Percentiles rank a stretch among this genome's conserved stretches.
Evolutionary conservation across 306 rosid species (phyloP).

Genomic region (Rosa rugosa): DNA sequence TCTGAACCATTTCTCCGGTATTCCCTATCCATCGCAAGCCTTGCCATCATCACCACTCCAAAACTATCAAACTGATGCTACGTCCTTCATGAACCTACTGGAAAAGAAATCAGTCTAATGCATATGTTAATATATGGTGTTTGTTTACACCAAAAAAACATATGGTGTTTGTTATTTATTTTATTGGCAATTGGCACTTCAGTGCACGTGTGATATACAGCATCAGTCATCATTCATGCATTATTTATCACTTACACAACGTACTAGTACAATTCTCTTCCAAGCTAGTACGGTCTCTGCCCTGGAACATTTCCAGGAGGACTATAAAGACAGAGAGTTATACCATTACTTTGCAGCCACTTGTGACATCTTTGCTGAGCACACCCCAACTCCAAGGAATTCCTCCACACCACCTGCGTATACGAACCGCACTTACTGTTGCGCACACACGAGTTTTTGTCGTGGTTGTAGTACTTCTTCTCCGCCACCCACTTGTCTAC

Average conservation of each 20-base stretch:
- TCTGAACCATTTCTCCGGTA: no score
- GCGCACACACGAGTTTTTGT: conserved; percentile 41
- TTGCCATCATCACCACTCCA: no score
- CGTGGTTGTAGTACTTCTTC: not conserved
- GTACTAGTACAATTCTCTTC: not conserved
- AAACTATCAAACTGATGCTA: no score
- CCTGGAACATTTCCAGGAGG: not conserved
- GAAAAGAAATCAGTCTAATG: no score
- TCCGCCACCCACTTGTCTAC: not conserved
- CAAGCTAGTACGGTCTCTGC: no score
- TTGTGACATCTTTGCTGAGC: conserved; percentile 40
- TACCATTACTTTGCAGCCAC: conserved; percentile 3
- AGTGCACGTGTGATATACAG: not conserved
- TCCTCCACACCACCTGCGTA: conserved; percentile 79
- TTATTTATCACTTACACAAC: not conserved
- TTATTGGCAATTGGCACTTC: not conserved
- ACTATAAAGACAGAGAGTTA: conserved; percentile 47
- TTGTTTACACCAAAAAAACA: no score
- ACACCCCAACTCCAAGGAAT: conserved; percentile 55
- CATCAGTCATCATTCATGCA: not conserved
- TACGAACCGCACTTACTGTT: conserved; percentile 52
- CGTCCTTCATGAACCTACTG: no score
- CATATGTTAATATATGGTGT: no score
- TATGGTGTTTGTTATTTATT: not conserved
- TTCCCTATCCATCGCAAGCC: no score